Conservation (phyloP, 768 basidiomycete species). For the Coprinopsis strossmayeri region DNA sequence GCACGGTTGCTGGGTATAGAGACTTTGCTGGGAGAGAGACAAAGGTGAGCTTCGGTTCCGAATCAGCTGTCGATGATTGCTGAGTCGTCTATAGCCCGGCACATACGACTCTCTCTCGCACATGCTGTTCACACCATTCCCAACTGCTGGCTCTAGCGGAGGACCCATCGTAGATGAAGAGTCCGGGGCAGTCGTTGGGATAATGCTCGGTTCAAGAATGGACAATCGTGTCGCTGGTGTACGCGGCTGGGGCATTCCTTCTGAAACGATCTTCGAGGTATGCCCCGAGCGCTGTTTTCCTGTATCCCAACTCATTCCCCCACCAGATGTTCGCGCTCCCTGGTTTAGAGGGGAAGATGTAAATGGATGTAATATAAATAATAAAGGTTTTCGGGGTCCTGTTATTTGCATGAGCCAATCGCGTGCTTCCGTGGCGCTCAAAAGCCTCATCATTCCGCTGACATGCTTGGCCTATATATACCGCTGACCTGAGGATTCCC, state of each 20-base stretch:
- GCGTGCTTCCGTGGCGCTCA: conserved; percentile 41
- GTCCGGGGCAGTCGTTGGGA: conserved; percentile 57
- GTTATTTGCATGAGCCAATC: conserved; percentile 29
- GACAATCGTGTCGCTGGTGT: conserved; percentile 47
- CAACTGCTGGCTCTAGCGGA: conserved; percentile 62
- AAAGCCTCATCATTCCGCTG: conserved; percentile 27
- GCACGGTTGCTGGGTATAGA: conserved; percentile 49
- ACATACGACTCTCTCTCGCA: conserved; percentile 62
- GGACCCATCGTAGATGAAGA: conserved; percentile 60
- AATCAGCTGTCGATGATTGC: not conserved
- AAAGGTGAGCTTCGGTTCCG: conserved; percentile 29
- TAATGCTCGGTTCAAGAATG: conserved; percentile 56
- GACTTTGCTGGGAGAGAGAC: conserved; percentile 55
- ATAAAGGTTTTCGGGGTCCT: conserved; percentile 24
- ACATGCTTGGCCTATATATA: conserved; percentile 19
- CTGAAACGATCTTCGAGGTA: conserved; percentile 61
- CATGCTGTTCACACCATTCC: conserved; percentile 46
- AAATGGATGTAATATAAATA: conserved; percentile 1
- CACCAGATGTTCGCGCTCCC: conserved; percentile 56
- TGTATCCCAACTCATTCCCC: not conserved
- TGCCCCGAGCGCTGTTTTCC: not conserved
- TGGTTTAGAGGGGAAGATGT: conserved; percentile 31
- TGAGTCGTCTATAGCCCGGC: conserved; percentile 39
- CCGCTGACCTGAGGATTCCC: conserved; percentile 4
- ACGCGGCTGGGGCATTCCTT: conserved; percentile 56